Evolutionary conservation across 2,329 filamentous ascomycete species (phyloP).

Genomic region (Pezicula neosporulosa): DNA sequence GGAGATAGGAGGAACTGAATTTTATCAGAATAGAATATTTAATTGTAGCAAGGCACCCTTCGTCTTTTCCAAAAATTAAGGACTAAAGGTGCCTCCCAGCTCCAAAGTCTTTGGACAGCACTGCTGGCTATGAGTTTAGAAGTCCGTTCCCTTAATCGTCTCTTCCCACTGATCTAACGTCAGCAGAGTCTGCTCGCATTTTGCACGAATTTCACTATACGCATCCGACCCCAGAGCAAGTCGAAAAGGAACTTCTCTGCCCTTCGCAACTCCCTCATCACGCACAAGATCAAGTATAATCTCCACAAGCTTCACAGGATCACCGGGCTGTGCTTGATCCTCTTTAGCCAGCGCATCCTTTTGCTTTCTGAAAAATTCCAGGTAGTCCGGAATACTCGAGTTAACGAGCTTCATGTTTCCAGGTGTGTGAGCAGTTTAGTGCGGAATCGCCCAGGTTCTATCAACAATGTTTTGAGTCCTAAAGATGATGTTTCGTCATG

Average conservation of each 20-base stretch:
- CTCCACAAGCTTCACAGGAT: conserved; percentile 34
- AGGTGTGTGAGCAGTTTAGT: conserved; percentile 37
- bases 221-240: conserved; percentile 28
- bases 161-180: neutral
- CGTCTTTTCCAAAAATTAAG: no score
- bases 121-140: no score
- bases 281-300: conserved; percentile 35
- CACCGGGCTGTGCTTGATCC: conserved; percentile 34
- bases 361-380: conserved; percentile 1
- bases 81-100: no score
- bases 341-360: conserved; percentile 15
- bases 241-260: conserved; percentile 28
- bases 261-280: conserved; percentile 26
- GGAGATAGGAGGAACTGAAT: no score
- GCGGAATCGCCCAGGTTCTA: conserved; percentile 48
- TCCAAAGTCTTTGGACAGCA: no score
- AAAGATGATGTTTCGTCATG: conserved; percentile 9
- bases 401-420: conserved; percentile 3
- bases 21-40: no score
- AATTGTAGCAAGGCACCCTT: no score
- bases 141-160: neutral
- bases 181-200: neutral
- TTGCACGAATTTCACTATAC: neutral
- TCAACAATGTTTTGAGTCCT: conserved; percentile 13
- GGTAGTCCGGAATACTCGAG: conserved; percentile 5